Evolutionary conservation across 2,329 filamentous ascomycete species (phyloP), one percentile per base, ranked within the genome.

Genomic region (Cytospora paraplurivora): DNA sequence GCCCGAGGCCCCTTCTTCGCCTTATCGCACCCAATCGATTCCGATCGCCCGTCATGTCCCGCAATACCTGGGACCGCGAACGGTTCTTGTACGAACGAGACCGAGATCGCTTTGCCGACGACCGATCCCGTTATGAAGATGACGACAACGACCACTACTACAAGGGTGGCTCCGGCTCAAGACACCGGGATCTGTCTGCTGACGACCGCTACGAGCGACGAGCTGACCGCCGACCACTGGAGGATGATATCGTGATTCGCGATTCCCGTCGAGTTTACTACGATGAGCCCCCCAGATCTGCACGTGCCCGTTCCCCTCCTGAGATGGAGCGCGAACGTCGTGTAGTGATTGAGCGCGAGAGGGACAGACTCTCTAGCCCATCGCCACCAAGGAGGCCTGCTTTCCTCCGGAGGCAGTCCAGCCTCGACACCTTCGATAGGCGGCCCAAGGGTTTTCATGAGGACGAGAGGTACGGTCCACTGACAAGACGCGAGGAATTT

Each of bases 361-460:
- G 80, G 37, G 84, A 87, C 60, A 74, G 82, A 57, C 66, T 70
- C 52, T 78, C 82, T 34, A 77, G 74, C 50, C 76, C 82, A 5
- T 82, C 84, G 11, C 84, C 82, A 3, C 77, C 81, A 60, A 79
- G 80, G 54, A 83, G 90, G 53, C 93, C 92, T 2, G 81, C 82
- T 35, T 82, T 93, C 67, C 72, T 95, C 57, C 86, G 93, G 63
- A 86, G 93, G 51, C 93, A 96, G 74, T 96, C 92, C 15, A 96
- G 92, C 59, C 82, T 97, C 47, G 93, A 97, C 74, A 96, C 91
- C 0, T 97, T 92, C 72, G 93, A 97, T 76, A 88, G 93, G 56
- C 87, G 87, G 34, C 89, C 91, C 1, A 76, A 76, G 10, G 72
- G 74, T 56, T 79, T 81, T 68, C 81, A 80, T 60, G 82, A 88